A percentile compares a stretch with the other conserved stretches of the same genome.
Conservation (phyloP, 768 basidiomycete genomes). For the Candolleomyces eurysporus region DNA sequence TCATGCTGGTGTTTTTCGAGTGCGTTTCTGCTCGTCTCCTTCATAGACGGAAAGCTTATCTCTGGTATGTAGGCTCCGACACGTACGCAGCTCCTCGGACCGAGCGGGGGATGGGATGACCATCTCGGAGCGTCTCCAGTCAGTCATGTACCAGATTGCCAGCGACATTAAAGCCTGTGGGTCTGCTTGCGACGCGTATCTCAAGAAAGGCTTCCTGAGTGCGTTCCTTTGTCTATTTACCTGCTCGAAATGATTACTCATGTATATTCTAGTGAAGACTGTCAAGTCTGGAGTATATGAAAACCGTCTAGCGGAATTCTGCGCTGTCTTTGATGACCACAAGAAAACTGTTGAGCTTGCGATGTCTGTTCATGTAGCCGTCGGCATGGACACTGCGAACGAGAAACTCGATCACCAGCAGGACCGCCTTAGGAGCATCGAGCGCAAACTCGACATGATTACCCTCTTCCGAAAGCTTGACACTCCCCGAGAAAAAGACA, state of each 20-base stretch:
- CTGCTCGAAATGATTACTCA: background rate
- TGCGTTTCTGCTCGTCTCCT: conserved; percentile 19
- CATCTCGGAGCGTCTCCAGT: conserved; percentile 28
- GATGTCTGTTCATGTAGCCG: conserved; percentile 36
- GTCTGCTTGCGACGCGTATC: conserved; percentile 44
- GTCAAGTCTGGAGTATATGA: conserved; percentile 38
- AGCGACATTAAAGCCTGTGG: conserved; percentile 42
- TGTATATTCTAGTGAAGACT: conserved; percentile 27
- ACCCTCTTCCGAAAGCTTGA: conserved; percentile 37
- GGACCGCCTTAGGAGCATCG: conserved; percentile 17
- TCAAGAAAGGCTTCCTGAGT: conserved; percentile 42
- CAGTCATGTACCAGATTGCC: conserved; percentile 27
- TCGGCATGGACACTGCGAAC: conserved; percentile 33
- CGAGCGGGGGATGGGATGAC: conserved; percentile 30
- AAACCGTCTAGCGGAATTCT: conserved; percentile 30
- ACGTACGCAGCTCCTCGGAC: conserved; percentile 20
- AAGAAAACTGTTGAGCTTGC: conserved; percentile 33
- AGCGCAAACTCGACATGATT: conserved; percentile 32
- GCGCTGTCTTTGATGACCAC: conserved; percentile 30
- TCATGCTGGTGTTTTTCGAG: conserved; percentile 47
- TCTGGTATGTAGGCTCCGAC: conserved; percentile 24
- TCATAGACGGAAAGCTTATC: background rate
- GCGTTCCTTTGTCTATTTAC: conserved; percentile 6
- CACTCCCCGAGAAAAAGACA: conserved; percentile 37
- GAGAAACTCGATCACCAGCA: conserved; percentile 25